Conservation (phyloP, 2,329 filamentous ascomycete species). For the Dactylellina cionopaga region DNA sequence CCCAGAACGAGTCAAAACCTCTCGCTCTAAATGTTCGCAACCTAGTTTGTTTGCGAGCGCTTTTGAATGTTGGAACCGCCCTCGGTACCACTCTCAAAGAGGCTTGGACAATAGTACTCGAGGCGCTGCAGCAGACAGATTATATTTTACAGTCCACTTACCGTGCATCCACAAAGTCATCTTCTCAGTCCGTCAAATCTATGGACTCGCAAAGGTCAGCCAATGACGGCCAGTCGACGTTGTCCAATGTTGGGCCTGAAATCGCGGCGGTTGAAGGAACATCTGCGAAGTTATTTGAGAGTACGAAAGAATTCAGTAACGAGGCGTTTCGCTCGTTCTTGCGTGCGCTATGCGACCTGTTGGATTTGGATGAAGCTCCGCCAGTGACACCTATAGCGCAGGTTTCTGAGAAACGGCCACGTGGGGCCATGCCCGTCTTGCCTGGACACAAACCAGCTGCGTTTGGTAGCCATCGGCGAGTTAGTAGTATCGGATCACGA, state of each 20-base stretch:
- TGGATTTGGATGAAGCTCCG: conserved; percentile 62
- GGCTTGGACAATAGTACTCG: conserved; percentile 90
- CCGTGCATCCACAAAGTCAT: conserved; percentile 56
- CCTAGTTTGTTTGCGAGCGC: conserved; percentile 84
- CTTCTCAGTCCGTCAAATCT: conserved; percentile 47
- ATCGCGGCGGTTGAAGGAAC: conserved; percentile 89
- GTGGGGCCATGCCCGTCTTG: conserved; percentile 58
- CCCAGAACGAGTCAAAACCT: conserved; percentile 54
- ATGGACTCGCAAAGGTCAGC: conserved; percentile 50
- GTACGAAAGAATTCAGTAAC: conserved; percentile 89
- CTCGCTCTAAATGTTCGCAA: conserved; percentile 84
- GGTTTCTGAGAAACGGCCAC: conserved; percentile 52
- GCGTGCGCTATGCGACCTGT: conserved; percentile 76
- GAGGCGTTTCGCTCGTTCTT: conserved; percentile 81
- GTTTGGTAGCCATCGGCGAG: conserved; percentile 59
- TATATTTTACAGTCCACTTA: conserved; percentile 75
- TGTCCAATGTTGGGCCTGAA: conserved; percentile 78
- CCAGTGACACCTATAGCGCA: conserved; percentile 29
- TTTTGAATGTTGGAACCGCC: conserved; percentile 95
- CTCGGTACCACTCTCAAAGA: conserved; percentile 84
- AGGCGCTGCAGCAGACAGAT: conserved; percentile 91
- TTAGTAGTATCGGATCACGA: conserved; percentile 29
- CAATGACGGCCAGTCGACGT: conserved; percentile 61
- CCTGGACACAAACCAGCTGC: conserved; percentile 65
- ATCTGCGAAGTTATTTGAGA: conserved; percentile 85